Percentiles rank a stretch among this genome's conserved stretches.
Evolutionary conservation across 345 rosid genomes (phyloP).

Genomic region (Syzygium oleosum): DNA sequence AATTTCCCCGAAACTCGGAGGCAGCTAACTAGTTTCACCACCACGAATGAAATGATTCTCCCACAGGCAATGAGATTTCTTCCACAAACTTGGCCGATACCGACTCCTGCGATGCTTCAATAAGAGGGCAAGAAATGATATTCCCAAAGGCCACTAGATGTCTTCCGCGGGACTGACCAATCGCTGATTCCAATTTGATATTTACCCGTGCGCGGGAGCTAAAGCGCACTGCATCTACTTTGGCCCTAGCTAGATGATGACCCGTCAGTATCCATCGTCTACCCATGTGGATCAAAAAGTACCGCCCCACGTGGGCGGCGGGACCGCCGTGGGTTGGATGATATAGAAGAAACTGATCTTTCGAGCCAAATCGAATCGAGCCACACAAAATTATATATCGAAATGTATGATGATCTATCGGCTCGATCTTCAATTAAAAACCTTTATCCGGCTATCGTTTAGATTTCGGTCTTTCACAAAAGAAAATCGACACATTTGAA

Average conservation of each 20-base stretch:
- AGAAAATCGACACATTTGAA: neutral
- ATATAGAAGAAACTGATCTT: neutral
- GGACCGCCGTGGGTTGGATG: neutral
- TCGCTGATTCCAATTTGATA: neutral
- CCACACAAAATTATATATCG: neutral
- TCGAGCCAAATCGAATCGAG: too few species aligned
- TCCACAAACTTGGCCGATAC: neutral
- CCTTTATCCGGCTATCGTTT: neutral
- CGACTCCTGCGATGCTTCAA: neutral
- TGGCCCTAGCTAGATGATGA: neutral
- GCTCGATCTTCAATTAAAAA: neutral
- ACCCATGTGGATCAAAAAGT: neutral
- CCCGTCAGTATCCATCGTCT: neutral
- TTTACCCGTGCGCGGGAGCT: neutral
- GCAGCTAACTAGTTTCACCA: neutral
- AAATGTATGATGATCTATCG: neutral
- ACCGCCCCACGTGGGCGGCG: neutral
- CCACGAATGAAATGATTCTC: neutral
- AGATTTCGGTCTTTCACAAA: neutral
- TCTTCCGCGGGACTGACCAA: neutral
- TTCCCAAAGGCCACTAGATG: neutral
- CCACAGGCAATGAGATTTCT: neutral
- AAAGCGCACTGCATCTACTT: neutral
- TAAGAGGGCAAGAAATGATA: neutral
- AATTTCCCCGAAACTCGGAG: neutral